Evolutionary conservation across 2,329 filamentous ascomycete species (phyloP).

Genomic region (Colletotrichum gigasporum): DNA sequence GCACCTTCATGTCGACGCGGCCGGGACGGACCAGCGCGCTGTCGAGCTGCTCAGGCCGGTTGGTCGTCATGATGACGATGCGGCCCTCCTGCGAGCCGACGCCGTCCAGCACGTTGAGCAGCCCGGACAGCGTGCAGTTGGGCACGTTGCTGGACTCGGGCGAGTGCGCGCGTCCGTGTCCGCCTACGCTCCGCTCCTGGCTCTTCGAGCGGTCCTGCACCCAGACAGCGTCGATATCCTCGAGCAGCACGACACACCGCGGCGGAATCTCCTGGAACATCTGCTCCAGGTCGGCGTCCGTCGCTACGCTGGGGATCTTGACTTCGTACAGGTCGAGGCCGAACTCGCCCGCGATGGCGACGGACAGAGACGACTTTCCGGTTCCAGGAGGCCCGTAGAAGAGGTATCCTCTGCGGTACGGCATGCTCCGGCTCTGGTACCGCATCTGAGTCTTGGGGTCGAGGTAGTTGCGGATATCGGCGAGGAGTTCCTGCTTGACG

Average conservation of each 20-base stretch:
- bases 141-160: slow-evolving; percentile 22
- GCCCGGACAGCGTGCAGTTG: slow-evolving; percentile 66
- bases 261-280: slow-evolving; percentile 63
- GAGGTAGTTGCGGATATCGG: slow-evolving; percentile 62
- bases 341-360: slow-evolving; percentile 61
- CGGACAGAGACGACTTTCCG: slow-evolving; percentile 66
- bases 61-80: slow-evolving; percentile 80
- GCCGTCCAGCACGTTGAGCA: slow-evolving; percentile 77
- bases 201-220: slow-evolving; percentile 36
- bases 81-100: slow-evolving; percentile 75
- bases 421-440: slow-evolving; percentile 67
- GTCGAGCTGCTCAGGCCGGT: slow-evolving; percentile 72
- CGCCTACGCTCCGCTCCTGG: slow-evolving; percentile 29
- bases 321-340: slow-evolving; percentile 60
- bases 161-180: slow-evolving; percentile 19
- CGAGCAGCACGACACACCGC: slow-evolving; percentile 63
- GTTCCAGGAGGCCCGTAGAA: slow-evolving; percentile 72
- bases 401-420: slow-evolving; percentile 62
- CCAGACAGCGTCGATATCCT: slow-evolving; percentile 61
- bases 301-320: slow-evolving; percentile 57
- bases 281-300: slow-evolving; percentile 58
- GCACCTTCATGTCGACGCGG: slow-evolving; percentile 71
- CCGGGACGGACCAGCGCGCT: slow-evolving; percentile 72
- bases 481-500: slow-evolving; percentile 56
- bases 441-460: slow-evolving; percentile 59